A percentile compares a stretch with the other conserved stretches of the same genome.
Evolutionary conservation across 768 basidiomycete species (phyloP).

Genomic region (Amanita muscaria): DNA sequence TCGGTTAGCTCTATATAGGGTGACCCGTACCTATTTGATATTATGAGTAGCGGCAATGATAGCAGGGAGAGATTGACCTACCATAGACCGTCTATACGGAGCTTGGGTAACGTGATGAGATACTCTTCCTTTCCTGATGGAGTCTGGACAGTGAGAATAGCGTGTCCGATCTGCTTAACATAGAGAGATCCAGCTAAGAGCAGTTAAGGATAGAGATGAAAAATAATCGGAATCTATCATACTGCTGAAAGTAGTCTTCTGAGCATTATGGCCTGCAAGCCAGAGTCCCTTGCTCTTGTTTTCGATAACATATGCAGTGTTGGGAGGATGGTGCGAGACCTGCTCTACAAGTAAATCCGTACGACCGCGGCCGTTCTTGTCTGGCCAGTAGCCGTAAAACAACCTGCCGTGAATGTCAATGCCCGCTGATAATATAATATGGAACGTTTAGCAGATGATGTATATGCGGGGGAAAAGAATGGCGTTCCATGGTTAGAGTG

Average conservation of each 20-base stretch:
- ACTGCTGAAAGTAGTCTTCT: conserved; percentile 92
- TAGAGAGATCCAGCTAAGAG: conserved; percentile 55
- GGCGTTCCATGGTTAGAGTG: neutral
- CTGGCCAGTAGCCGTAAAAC: conserved; percentile 88
- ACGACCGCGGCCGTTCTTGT: conserved; percentile 61
- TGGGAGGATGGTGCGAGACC: conserved; percentile 91
- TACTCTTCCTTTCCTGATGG: conserved; percentile 51
- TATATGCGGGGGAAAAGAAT: neutral
- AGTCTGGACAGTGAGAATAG: conserved; percentile 62
- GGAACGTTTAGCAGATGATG: neutral
- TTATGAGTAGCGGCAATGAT: too few species aligned
- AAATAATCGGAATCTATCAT: conserved; percentile 11
- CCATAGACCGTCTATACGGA: conserved; percentile 93
- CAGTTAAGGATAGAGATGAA: neutral
- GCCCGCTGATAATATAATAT: neutral
- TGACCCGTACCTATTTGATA: conserved; percentile 45
- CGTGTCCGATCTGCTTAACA: conserved; percentile 96
- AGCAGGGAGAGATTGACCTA: conserved; percentile 21
- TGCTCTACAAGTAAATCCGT: conserved; percentile 86
- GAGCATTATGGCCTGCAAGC: conserved; percentile 83
- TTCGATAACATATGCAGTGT: conserved; percentile 81
- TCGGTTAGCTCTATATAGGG: conserved; percentile 91
- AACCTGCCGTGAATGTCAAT: conserved; percentile 33
- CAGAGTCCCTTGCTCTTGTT: conserved; percentile 70
- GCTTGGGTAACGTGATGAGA: conserved; percentile 84